phyloP scores from a whole-genome alignment of 2,329 filamentous ascomycete genomes.

The Talaromyces verruculosus region DNA sequence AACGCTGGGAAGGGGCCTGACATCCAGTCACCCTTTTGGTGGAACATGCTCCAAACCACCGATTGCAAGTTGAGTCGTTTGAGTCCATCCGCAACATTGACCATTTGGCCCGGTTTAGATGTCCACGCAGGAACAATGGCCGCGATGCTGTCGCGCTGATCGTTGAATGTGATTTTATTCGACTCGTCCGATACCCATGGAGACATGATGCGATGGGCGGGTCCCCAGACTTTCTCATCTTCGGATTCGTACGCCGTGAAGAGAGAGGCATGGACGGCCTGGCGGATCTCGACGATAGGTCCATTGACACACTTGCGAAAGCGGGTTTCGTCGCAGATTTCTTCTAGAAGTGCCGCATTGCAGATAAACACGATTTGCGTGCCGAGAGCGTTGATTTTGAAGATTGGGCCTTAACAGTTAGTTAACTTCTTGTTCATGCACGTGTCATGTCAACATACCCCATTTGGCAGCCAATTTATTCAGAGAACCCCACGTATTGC shows the following conservation, averaged over 20 bases:
- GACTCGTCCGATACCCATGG: conserved; percentile 47
- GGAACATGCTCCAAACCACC: conserved; percentile 53
- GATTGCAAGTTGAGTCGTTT: conserved; percentile 57
- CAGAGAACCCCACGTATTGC: conserved; percentile 53
- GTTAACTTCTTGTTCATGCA: neutral
- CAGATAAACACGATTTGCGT: conserved; percentile 53
- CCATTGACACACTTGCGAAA: conserved; percentile 57
- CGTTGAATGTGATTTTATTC: conserved; percentile 44
- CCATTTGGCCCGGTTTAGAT: conserved; percentile 38
- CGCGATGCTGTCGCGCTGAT: conserved; percentile 51
- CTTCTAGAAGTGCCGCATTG: conserved; percentile 59
- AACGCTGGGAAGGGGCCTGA: conserved; percentile 50
- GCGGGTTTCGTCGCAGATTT: conserved; percentile 65
- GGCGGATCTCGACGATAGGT: conserved; percentile 57
- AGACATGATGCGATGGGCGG: conserved; percentile 56
- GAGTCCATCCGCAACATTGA: conserved; percentile 53
- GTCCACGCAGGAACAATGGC: conserved; percentile 56
- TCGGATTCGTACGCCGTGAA: conserved; percentile 56
- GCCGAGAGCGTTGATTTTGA: conserved; percentile 53
- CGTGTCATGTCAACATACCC: conserved; percentile 34
- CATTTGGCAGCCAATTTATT: conserved; percentile 51
- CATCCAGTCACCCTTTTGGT: conserved; percentile 52
- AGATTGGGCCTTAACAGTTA: conserved; percentile 56
- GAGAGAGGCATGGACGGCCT: conserved; percentile 64
- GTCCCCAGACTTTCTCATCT: conserved; percentile 59